Conservation (phyloP, 441 rosid genomes). For the Euphorbia celastroides region DNA sequence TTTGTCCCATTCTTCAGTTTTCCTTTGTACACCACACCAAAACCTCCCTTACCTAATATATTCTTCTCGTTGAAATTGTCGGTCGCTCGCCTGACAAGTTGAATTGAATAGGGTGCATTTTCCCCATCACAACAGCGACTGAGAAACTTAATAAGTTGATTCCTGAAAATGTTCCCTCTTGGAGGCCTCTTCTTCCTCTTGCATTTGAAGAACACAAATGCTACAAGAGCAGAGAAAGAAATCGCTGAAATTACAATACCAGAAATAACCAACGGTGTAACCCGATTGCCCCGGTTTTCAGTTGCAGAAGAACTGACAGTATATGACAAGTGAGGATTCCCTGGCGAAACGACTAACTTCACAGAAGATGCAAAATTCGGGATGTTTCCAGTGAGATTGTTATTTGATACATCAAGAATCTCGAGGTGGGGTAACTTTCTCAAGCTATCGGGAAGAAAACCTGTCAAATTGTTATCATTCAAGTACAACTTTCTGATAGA, state of each 20-base stretch:
- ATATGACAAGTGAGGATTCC: slow-evolving; percentile 46
- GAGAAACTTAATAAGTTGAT: slow-evolving; percentile 30
- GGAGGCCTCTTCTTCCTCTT: slow-evolving; percentile 36
- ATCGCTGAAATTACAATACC: slow-evolving; percentile 45
- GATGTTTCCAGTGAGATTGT: slow-evolving; percentile 52
- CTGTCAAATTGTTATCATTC: slow-evolving; percentile 49
- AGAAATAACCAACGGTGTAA: slow-evolving; percentile 34
- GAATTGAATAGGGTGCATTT: slow-evolving; percentile 51
- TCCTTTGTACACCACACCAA: slow-evolving; percentile 88
- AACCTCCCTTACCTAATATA: slow-evolving; percentile 79
- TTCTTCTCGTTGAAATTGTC: slow-evolving; percentile 58
- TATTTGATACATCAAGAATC: slow-evolving; percentile 54
- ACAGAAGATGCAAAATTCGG: slow-evolving; percentile 35
- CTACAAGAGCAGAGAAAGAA: slow-evolving; percentile 38
- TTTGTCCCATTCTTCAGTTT: slow-evolving; percentile 45
- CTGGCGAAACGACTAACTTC: slow-evolving; percentile 35
- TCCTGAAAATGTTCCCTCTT: slow-evolving; percentile 35
- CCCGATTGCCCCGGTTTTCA: slow-evolving; percentile 20
- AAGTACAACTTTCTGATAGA: slow-evolving; percentile 38
- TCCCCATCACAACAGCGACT: slow-evolving; percentile 47
- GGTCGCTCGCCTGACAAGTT: slow-evolving; percentile 68
- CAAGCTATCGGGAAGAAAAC: slow-evolving; percentile 50
- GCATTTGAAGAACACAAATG: slow-evolving; percentile 50
- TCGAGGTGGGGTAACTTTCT: slow-evolving; percentile 39
- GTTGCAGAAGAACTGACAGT: slow-evolving; percentile 5